Evolutionary conservation across 306 rosid species (phyloP).

Genomic region (Corylus heterophylla): DNA sequence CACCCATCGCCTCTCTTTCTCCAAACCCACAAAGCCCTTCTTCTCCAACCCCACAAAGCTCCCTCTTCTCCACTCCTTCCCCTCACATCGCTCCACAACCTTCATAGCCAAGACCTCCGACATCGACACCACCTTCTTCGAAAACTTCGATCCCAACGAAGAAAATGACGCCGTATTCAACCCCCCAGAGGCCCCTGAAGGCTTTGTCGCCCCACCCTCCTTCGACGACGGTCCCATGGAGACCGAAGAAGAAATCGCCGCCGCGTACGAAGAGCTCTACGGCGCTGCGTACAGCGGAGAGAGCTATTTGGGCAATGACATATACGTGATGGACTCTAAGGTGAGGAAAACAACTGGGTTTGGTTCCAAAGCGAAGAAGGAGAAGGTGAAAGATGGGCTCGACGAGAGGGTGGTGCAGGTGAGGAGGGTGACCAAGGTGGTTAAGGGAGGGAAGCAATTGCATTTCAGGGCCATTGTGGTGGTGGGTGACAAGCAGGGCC

Average conservation of each 20-base stretch:
- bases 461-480: conserved; percentile 79
- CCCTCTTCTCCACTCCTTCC: conserved; percentile 18
- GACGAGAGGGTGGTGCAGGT: conserved; percentile 93
- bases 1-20: conserved; percentile 36
- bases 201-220: conserved; percentile 59
- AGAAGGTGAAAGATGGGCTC: conserved; percentile 75
- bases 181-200: conserved; percentile 80
- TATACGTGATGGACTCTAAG: conserved; percentile 73
- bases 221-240: conserved; percentile 74
- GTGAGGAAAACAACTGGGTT: conserved; percentile 46
- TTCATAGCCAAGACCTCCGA: conserved; percentile 48
- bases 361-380: conserved; percentile 65
- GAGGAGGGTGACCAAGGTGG: conserved; percentile 92
- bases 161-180: conserved; percentile 47
- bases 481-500: conserved; percentile 89
- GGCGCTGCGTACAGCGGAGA: conserved; percentile 86
- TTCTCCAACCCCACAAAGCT: conserved; percentile 17
- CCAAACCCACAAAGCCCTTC: conserved; percentile 36
- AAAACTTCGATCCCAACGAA: conserved; percentile 37
- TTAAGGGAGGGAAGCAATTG: conserved; percentile 91
- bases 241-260: conserved; percentile 71
- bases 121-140: conserved; percentile 72
- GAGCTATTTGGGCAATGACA: conserved; percentile 63
- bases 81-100: conserved; percentile 20
- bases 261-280: conserved; percentile 78